A percentile compares a stretch with the other conserved stretches of the same genome.
Evolutionary conservation across 2,329 filamentous ascomycete species (phyloP).

Genomic region (Xenoacremonium recifei): DNA sequence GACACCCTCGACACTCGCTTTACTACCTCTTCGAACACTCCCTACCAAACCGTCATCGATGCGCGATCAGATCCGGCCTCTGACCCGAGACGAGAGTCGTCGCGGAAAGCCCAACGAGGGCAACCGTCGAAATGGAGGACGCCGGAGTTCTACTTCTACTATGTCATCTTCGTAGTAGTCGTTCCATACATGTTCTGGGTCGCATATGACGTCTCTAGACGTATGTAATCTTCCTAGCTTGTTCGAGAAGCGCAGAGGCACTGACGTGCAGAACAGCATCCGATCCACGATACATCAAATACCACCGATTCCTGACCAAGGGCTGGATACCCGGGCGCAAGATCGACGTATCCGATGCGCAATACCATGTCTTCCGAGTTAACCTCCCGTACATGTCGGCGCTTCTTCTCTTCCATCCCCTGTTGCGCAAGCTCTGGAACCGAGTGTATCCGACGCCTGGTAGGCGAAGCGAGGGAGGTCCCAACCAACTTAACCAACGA

Average conservation of each 20-base stretch:
- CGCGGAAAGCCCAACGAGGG: slow-evolving; percentile 40
- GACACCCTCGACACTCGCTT: slow-evolving; percentile 64
- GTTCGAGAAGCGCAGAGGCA: not conserved
- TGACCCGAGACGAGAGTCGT: slow-evolving; percentile 29
- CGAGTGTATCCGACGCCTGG: slow-evolving; percentile 40
- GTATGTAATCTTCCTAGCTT: slow-evolving; percentile 44
- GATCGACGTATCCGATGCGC: slow-evolving; percentile 87
- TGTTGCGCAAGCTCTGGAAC: slow-evolving; percentile 74
- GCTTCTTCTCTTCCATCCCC: slow-evolving; percentile 75
- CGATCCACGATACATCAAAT: slow-evolving; percentile 78
- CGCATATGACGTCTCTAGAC: slow-evolving; percentile 80
- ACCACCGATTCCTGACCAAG: slow-evolving; percentile 65
- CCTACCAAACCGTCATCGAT: slow-evolving; percentile 60
- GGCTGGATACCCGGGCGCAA: slow-evolving; percentile 93
- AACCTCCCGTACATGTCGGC: slow-evolving; percentile 80
- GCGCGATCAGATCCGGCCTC: slow-evolving; percentile 43
- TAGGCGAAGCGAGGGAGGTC: slow-evolving; percentile 40
- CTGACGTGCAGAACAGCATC: slow-evolving; percentile 54
- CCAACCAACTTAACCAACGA: slow-evolving; percentile 64
- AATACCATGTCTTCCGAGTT: slow-evolving; percentile 80
- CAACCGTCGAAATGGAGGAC: slow-evolving; percentile 79
- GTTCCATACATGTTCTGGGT: slow-evolving; percentile 90
- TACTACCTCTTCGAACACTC: slow-evolving; percentile 66
- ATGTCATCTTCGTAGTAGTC: slow-evolving; percentile 60
- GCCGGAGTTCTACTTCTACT: slow-evolving; percentile 82